Evolutionary conservation across 257 asterid species (phyloP).

Genomic region (Solanum dulcamara): DNA sequence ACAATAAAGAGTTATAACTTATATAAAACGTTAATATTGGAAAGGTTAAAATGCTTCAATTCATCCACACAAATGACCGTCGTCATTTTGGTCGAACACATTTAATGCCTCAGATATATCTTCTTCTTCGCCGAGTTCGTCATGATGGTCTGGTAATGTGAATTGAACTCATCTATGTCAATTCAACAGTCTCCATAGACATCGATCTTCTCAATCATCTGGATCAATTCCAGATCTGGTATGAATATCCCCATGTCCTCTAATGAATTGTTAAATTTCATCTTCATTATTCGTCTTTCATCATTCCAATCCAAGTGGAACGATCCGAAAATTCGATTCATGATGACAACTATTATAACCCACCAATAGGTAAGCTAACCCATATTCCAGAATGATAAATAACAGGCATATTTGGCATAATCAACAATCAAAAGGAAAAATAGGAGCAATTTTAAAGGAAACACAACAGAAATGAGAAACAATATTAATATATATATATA

Average conservation of each 20-base stretch:
- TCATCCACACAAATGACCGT: constrained; percentile 51
- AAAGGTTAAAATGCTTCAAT: too few relatives aligned
- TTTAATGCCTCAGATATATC: constrained; percentile 51
- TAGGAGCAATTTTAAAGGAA: too few relatives aligned
- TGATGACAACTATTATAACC: too few relatives aligned
- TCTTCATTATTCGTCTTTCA: constrained; percentile 42
- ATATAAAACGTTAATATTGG: too few relatives aligned
- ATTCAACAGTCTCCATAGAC: constrained; percentile 39
- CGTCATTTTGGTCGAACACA: constrained; percentile 49
- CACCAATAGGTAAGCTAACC: too few relatives aligned
- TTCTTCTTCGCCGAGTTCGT: constrained; percentile 39
- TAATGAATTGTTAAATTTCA: constrained; percentile 35
- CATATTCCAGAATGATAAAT: too few relatives aligned
- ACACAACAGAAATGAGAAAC: too few relatives aligned
- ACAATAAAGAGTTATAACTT: too few relatives aligned
- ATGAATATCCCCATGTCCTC: constrained; percentile 53
- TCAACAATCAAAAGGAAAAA: too few relatives aligned
- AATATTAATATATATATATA: too few relatives aligned
- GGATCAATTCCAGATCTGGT: constrained; percentile 26
- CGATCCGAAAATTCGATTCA: too few relatives aligned
- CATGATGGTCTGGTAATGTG: constrained; percentile 31
- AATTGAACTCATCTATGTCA: constrained; percentile 40
- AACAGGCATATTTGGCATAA: too few relatives aligned
- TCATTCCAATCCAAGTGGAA: constrained; percentile 45
- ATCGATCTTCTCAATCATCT: constrained; percentile 40